Base-by-base conservation (phyloP, 2,329 filamentous ascomycete species). In the Epichloe baconii region DNA sequence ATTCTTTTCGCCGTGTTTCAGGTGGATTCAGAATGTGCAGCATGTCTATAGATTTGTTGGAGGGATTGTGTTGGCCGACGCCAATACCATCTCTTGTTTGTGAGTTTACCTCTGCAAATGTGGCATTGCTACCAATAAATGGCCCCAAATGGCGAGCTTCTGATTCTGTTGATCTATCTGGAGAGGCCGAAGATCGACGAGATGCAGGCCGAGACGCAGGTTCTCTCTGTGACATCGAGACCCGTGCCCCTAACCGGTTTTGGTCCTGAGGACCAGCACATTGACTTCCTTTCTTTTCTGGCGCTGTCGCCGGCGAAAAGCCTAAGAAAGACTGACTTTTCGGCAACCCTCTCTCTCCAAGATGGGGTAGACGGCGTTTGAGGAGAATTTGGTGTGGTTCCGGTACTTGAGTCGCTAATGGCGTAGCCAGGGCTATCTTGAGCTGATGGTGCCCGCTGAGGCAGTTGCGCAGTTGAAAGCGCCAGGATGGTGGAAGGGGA, bases 171-270 rank as follows among this genome's bases (percentile, higher is more conserved):
- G 66, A 65, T 62, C 64, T 62, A 54, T 66, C 59, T 55, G 73
- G 68, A 51, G 72, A 74, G 59, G 65, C 69, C 56, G 72, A 70
- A 57, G 69, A 66, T 59, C 67, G 71, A 63, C 70, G 74, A 68
- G 76, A 76, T 65, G 71, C 67, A 72, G 77, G 72, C 65, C 68
- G 72, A 75, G 76, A 70, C 68, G 70, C 71, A 73, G 73, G 67
- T 62, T 72, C 74, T 71, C 73, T 75, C 72, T 80, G 77, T 71
- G 78, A 81, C 80, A 83, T 83, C 71, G 77, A 75, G 71, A 70
- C 70, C 75, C 73, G 73, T 68, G 78, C 76, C 72, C 77, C 75
- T 73, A 67, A 70, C 66, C 68, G 66, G 68, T 68, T 68, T 64
- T 69, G 68, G 68, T 69, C 71, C 66, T 67, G 67, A 68, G 68